These are phyloP conservation scores for Didymella arachidicola DNA, from an alignment of 2,329 filamentous ascomycete species.

Conservation along the genomic window DNA sequence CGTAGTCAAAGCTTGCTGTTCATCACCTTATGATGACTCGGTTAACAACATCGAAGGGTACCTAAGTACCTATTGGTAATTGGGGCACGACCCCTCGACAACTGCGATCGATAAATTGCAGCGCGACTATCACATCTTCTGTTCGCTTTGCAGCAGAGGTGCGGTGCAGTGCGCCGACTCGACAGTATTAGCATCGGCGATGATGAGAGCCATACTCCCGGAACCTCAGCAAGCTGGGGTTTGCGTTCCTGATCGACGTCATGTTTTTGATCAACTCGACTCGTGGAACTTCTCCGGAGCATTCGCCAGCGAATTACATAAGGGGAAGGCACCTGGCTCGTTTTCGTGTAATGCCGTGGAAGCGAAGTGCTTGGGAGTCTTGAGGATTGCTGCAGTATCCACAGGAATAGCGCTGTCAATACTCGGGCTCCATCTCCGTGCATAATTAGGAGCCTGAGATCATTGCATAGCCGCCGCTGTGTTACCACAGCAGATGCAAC, in stretches of 20 bases:
- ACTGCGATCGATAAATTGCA: slow-evolving; percentile 3
- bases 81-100: slow-evolving; percentile 1
- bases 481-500: neutral
- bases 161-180: slow-evolving; percentile 4
- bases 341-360: slow-evolving; percentile 1
- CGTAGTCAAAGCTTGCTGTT: slow-evolving; percentile 13
- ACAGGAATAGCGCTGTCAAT: slow-evolving; percentile 4
- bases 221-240: slow-evolving; percentile 8
- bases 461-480: neutral
- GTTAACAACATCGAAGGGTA: neutral
- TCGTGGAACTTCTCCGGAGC: slow-evolving; percentile 6
- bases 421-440: slow-evolving; percentile 3
- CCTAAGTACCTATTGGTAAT: neutral
- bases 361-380: neutral
- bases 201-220: neutral
- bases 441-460: neutral
- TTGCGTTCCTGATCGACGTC: slow-evolving; percentile 20
- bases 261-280: slow-evolving; percentile 15
- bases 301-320: slow-evolving; percentile 14
- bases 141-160: slow-evolving; percentile 3
- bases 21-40: slow-evolving; percentile 11
- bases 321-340: neutral
- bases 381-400: slow-evolving; percentile 4
- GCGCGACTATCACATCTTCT: neutral
- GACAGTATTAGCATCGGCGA: slow-evolving; percentile 7